These are phyloP conservation scores for Phytophthora quininea DNA, from an alignment of 352 stramenopile species.

Conservation along the genomic window DNA sequence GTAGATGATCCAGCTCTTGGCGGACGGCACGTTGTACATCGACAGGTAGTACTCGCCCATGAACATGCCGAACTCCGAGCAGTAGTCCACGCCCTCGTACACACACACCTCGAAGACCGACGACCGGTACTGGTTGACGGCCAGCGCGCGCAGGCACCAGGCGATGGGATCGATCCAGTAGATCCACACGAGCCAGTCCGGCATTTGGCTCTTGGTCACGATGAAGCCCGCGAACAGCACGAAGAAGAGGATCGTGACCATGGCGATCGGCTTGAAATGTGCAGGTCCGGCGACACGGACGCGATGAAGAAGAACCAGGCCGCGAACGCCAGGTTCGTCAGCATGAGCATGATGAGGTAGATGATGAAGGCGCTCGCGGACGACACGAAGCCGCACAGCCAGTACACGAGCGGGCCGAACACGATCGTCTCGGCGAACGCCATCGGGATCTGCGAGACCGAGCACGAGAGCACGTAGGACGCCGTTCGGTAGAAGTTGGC, in stretches of 20 bases:
- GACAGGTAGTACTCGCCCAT: conserved; percentile 53
- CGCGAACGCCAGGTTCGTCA: conserved; percentile 49
- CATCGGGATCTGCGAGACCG: conserved; percentile 67
- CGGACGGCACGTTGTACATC: conserved; percentile 34
- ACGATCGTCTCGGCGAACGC: conserved; percentile 65
- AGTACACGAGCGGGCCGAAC: conserved; percentile 86
- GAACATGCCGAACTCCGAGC: conserved; percentile 29
- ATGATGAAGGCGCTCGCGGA: conserved; percentile 40
- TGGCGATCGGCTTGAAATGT: conserved; percentile 46
- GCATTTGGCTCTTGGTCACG: conserved; percentile 49
- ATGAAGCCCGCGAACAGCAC: conserved; percentile 64
- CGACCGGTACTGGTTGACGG: conserved; percentile 41
- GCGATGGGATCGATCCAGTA: conserved; percentile 63
- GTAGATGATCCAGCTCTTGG: conserved; percentile 39
- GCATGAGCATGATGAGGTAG: conserved; percentile 48
- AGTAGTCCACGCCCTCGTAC: conserved; percentile 49
- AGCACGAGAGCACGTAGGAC: conserved; percentile 64
- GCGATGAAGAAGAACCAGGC: conserved; percentile 61
- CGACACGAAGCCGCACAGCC: conserved; percentile 65
- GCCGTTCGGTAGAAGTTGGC: conserved; percentile 80
- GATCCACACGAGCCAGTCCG: conserved; percentile 50
- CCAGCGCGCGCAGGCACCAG: conserved; percentile 43
- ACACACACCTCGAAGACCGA: conserved; percentile 37
- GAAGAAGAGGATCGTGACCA: conserved; percentile 44
- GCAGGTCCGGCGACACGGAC: conserved; percentile 31